A percentile compares a stretch with the other conserved stretches of the same genome.
Evolutionary conservation across 2,329 filamentous ascomycete genomes (phyloP).

Genomic region (Graphilbum ipis-grandicollis): DNA sequence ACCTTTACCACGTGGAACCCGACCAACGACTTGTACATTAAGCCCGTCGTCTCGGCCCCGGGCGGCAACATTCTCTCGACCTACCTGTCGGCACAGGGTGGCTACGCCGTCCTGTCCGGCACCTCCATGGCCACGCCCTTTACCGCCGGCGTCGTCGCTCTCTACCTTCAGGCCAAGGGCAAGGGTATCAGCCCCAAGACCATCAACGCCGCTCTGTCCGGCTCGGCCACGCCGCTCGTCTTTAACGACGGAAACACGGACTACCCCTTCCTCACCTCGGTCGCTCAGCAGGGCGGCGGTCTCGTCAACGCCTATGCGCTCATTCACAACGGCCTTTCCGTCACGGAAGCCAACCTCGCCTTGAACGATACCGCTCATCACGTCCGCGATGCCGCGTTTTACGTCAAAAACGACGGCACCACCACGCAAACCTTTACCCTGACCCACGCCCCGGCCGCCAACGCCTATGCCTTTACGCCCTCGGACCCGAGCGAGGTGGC

Average conservation of each 20-base stretch:
- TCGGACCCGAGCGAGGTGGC: conserved; percentile 2
- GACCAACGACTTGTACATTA: conserved; percentile 26
- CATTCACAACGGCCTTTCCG: conserved; percentile 27
- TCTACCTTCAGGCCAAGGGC: conserved; percentile 26
- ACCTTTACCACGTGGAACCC: conserved; percentile 27
- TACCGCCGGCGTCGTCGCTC: conserved; percentile 27
- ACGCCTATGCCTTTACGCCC: conserved; percentile 31
- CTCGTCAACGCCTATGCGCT: conserved; percentile 38
- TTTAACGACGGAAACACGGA: conserved; percentile 27
- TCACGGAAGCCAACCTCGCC: conserved; percentile 34
- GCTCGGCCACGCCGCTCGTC: conserved; percentile 26
- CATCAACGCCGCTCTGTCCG: conserved; percentile 17
- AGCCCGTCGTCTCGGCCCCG: conserved; percentile 28
- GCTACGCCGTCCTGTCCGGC: conserved; percentile 31
- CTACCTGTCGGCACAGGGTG: conserved; percentile 21
- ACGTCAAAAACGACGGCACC: conserved; percentile 34
- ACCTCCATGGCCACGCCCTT: conserved; percentile 36
- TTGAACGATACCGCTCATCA: conserved; percentile 50
- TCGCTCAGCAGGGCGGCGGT: conserved; percentile 42
- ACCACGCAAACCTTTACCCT: conserved; percentile 33
- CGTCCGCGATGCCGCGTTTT: conserved; percentile 28
- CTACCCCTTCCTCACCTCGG: conserved; percentile 28
- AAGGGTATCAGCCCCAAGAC: conserved; percentile 19
- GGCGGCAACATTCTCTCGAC: conserved; percentile 34
- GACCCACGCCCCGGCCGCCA: conserved; percentile 29